These are phyloP conservation scores for Sparassis latifolia DNA, from an alignment of 1,284 basidiomycete genomes.

Conservation along the genomic window DNA sequence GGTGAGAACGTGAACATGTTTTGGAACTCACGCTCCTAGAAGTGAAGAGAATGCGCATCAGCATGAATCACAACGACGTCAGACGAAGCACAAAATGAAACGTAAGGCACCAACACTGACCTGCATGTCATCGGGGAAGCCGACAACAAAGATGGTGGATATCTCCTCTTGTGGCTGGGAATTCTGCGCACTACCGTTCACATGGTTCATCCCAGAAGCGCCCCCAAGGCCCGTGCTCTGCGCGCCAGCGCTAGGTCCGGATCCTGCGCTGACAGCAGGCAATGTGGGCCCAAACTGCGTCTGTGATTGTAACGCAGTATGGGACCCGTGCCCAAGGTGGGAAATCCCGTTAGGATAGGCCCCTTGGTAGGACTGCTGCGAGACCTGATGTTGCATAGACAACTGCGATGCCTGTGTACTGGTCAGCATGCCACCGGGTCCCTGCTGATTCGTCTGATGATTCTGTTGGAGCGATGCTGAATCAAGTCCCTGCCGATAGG, in stretches of 20 bases:
- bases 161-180: conserved; percentile 72
- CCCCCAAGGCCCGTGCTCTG: conserved; percentile 15
- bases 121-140: conserved; percentile 98
- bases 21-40: conserved; percentile 94
- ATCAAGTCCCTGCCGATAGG: conserved; percentile 19
- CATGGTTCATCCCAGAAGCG: conserved; percentile 23
- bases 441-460: conserved; percentile 11
- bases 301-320: conserved; percentile 53
- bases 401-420: conserved; percentile 10
- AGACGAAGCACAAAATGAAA: background rate
- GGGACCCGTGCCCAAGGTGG: conserved; percentile 17
- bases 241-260: conserved; percentile 15
- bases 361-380: conserved; percentile 28
- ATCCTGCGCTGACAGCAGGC: conserved; percentile 30
- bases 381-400: conserved; percentile 15
- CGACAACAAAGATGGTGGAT: conserved; percentile 97
- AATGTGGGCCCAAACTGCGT: conserved; percentile 69
- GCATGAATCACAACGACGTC: conserved; percentile 5
- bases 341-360: conserved; percentile 22
- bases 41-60: conserved; percentile 11
- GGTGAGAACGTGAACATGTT: conserved; percentile 98
- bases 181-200: conserved; percentile 20
- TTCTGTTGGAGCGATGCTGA: conserved; percentile 10
- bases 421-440: conserved; percentile 5
- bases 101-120: conserved; percentile 40